Evolutionary conservation across 768 basidiomycete species (phyloP).

Genomic region (Lactifluus volemus): DNA sequence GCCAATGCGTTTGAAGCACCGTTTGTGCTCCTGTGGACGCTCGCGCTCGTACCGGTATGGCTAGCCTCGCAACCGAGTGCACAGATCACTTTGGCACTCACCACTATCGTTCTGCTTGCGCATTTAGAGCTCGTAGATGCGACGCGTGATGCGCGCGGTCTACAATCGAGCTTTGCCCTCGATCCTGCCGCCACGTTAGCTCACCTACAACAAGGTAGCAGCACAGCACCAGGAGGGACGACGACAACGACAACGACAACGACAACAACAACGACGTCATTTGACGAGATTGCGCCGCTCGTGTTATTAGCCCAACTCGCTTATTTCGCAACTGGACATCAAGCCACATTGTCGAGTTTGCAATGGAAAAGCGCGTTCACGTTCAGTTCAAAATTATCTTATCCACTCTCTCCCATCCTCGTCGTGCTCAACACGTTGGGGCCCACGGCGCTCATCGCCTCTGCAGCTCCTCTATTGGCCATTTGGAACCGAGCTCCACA

Average conservation of each 20-base stretch:
- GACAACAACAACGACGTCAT: conserved; percentile 22
- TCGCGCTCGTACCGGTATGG: conserved; percentile 54
- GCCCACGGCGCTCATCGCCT: conserved; percentile 52
- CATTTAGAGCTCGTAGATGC: conserved; percentile 79
- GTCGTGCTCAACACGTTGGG: conserved; percentile 75
- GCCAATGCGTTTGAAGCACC: conserved; percentile 87
- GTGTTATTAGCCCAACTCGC: conserved; percentile 66
- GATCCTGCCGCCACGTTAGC: conserved; percentile 34
- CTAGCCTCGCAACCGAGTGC: conserved; percentile 70
- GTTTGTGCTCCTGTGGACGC: conserved; percentile 74
- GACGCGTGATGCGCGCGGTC: conserved; percentile 55
- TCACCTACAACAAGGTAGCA: conserved; percentile 16
- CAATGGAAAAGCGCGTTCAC: conserved; percentile 96
- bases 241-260: no score
- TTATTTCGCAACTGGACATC: conserved; percentile 90
- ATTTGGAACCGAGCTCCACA: conserved; percentile 79
- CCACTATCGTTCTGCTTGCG: conserved; percentile 55
- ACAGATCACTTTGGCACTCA: conserved; percentile 64
- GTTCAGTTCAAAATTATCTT: conserved; percentile 56
- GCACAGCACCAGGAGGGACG: neutral
- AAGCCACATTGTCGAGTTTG: conserved; percentile 77
- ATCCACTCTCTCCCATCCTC: conserved; percentile 66
- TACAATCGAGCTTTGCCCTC: conserved; percentile 35
- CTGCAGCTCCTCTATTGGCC: conserved; percentile 63
- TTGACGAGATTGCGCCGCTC: conserved; percentile 64